These are phyloP conservation scores for Angomonas ambiguus DNA, from an alignment of 208 protist genomes.

Conservation along the genomic window DNA sequence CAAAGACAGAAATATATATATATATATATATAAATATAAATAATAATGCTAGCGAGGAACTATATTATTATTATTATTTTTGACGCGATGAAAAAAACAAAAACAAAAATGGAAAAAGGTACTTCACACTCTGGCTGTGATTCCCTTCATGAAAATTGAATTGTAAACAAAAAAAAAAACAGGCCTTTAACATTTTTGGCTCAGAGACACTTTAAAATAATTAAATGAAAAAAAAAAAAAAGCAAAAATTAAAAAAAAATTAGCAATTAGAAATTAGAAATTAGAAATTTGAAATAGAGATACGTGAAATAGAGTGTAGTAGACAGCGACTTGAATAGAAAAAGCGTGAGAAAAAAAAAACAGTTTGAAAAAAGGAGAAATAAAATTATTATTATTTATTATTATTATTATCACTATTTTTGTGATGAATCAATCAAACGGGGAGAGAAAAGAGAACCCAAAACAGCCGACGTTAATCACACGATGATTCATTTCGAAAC, in stretches of 20 bases:
- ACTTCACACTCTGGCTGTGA: too few relatives aligned
- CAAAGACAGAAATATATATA: background rate
- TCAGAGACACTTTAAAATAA: background rate
- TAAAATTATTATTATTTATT: background rate
- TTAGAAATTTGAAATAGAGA: slow-evolving; percentile 8
- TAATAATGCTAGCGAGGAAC: too few relatives aligned
- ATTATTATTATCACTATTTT: background rate
- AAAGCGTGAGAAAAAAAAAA: background rate
- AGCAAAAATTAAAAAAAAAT: slow-evolving; percentile 38
- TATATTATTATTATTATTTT: background rate
- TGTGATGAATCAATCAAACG: slow-evolving; percentile 22
- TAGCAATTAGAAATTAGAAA: background rate
- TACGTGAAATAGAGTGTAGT: slow-evolving; percentile 6
- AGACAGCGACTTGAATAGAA: background rate
- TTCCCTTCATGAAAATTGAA: too few relatives aligned
- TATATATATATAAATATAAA: too few relatives aligned
- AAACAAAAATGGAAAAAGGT: background rate
- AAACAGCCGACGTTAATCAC: slow-evolving; percentile 57
- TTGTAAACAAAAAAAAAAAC: too few relatives aligned
- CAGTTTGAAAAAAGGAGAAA: background rate
- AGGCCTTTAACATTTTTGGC: too few relatives aligned
- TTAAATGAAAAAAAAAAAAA: slow-evolving; percentile 27
- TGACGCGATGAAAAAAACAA: too few relatives aligned
- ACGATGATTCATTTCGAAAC: slow-evolving; percentile 18
- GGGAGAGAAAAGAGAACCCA: slow-evolving; percentile 53